Evolutionary conservation across 805 yeast genomes (phyloP).

Genomic region (Millerago galiae): DNA sequence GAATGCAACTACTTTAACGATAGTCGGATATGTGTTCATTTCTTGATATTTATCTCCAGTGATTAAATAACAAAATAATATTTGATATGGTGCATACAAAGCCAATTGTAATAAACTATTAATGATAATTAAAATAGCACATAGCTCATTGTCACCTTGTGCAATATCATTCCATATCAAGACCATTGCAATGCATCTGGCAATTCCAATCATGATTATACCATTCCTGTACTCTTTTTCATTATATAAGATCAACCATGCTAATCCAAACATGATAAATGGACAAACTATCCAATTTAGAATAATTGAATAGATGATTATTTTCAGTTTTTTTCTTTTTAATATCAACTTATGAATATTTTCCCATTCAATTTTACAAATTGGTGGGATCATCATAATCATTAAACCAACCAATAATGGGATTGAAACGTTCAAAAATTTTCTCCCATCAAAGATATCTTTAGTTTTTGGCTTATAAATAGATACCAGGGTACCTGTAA

Average conservation of each 20-base stretch:
- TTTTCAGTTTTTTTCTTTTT: background rate
- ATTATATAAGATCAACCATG: conserved; percentile 46
- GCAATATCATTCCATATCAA: conserved; percentile 52
- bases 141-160: conserved; percentile 42
- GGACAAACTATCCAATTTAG: conserved; percentile 55
- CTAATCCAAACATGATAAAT: conserved; percentile 47
- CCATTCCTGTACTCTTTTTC: conserved; percentile 44
- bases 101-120: background rate
- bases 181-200: conserved; percentile 60
- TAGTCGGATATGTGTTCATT: background rate
- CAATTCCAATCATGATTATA: conserved; percentile 53
- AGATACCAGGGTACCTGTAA: background rate
- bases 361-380: background rate
- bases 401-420: background rate
- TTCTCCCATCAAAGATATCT: background rate
- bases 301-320: conserved; percentile 23
- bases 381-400: background rate
- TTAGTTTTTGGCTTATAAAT: background rate
- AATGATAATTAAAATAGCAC: conserved; percentile 34
- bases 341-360: background rate
- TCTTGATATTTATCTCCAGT: no score
- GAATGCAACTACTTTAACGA: background rate
- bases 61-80: background rate
- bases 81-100: background rate
- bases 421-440: background rate